Conservation (phyloP, 1,139 yeast species). For the Schizosaccharomyces versatilis region DNA sequence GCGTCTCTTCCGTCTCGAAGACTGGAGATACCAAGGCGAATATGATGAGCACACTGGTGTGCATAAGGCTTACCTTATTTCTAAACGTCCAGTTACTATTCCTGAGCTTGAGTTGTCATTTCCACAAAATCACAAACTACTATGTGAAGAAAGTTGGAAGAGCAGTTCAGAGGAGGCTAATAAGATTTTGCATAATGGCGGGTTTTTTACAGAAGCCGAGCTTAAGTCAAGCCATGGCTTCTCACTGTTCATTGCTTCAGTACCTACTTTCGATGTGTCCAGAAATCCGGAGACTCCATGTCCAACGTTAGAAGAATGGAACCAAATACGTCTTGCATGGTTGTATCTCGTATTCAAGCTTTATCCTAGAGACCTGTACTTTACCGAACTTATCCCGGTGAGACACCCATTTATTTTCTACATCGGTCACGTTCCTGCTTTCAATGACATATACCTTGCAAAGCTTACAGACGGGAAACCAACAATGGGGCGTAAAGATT, state of each 20-base stretch:
- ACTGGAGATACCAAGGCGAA: conserved; percentile 12
- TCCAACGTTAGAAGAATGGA: conserved; percentile 12
- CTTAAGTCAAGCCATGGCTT: too few relatives aligned
- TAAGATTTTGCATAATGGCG: conserved; percentile 7
- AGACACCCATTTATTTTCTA: conserved; percentile 14
- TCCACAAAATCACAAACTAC: conserved; percentile 9
- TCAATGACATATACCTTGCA: conserved; percentile 13
- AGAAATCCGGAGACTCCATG: conserved; percentile 3
- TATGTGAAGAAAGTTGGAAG: conserved; percentile 13
- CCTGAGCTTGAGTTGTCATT: conserved; percentile 5
- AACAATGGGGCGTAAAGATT: conserved; percentile 1
- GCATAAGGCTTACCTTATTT: conserved; percentile 13
- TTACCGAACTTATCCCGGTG: conserved; percentile 13
- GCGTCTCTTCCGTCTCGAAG: conserved; percentile 8
- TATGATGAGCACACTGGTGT: conserved; percentile 12
- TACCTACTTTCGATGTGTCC: conserved; percentile 5
- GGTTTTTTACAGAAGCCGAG: neutral
- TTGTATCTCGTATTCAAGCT: conserved; percentile 11
- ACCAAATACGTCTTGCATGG: conserved; percentile 12
- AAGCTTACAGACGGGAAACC: conserved; percentile 6
- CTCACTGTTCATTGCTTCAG: neutral
- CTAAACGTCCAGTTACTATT: conserved; percentile 8
- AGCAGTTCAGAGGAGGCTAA: conserved; percentile 10
- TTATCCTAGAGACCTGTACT: conserved; percentile 11
- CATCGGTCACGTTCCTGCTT: conserved; percentile 14